Evolutionary conservation across 768 basidiomycete species (phyloP).

Genomic region (Panaeolus papilionaceus): DNA sequence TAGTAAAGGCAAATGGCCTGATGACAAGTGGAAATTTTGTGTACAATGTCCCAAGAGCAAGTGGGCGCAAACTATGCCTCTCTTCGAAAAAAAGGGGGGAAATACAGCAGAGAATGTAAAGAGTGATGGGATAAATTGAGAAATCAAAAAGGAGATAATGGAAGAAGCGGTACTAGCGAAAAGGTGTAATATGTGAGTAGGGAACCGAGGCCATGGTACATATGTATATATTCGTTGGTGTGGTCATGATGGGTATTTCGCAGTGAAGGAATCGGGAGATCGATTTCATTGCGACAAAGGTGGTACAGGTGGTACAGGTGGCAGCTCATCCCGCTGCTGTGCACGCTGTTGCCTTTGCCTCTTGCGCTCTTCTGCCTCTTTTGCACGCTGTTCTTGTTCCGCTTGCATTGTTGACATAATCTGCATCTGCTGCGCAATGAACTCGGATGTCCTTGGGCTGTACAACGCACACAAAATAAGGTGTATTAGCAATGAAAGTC

Average conservation of each 20-base stretch:
- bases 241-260: not conserved
- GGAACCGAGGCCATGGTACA: not conserved
- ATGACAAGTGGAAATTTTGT: not conserved
- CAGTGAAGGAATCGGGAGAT: not conserved
- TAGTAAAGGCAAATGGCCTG: not conserved
- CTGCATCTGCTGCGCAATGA: slow-evolving; percentile 86
- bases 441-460: slow-evolving; percentile 83
- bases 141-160: not conserved
- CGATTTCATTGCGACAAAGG: not conserved
- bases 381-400: slow-evolving; percentile 78
- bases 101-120: slow-evolving; percentile 3
- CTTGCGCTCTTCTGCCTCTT: slow-evolving; percentile 63
- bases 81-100: not conserved
- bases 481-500: slow-evolving; percentile 10
- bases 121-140: not conserved
- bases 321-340: slow-evolving; percentile 37
- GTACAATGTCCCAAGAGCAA: slow-evolving; percentile 7
- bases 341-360: slow-evolving; percentile 53
- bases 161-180: slow-evolving; percentile 1
- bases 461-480: not conserved
- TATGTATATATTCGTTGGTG: not conserved
- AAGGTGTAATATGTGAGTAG: slow-evolving; percentile 11
- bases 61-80: not conserved
- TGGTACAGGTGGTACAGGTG: slow-evolving; percentile 47
- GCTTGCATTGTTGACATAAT: slow-evolving; percentile 84